Base-by-base conservation (phyloP, 306 rosid genomes). In the Cercis canadensis region DNA sequence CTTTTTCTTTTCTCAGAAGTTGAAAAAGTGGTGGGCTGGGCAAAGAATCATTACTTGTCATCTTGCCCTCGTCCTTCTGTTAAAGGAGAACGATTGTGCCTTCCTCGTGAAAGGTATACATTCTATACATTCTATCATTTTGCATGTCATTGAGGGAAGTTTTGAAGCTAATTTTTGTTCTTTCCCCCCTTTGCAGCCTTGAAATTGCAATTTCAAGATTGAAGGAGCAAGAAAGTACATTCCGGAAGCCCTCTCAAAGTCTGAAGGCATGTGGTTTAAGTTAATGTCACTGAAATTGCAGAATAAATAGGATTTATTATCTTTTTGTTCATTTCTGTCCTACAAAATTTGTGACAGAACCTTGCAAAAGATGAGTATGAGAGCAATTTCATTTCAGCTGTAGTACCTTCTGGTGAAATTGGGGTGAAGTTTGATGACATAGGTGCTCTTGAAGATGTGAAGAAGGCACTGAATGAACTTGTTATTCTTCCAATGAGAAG, bases 401-500 rank as follows among this genome's bases (percentile, higher is more conserved):
- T 94, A 32, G 96, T 94, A 44, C 86, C 99, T 79, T 86, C 99
- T 11, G 91, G 96, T 77, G 99, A 94, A 86, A 89, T 94, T 69
- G 99, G 99, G 69, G 91, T 94, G 65, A 86, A 85, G 90, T 94
- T 94, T 84, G 92, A 89, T 77, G 96, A 94, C 79, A 81, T 94
- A 57, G 99, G 99, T 58, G 99, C 99, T 63, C 91, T 94, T 65
- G 99, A 94, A 84, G 87, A 91, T 52, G 99, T 94, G 71, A 94
- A 94, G 76, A 86, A 73, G 79, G 96, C 97, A 50, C 86, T 94
- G 24, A 82, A 94, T 67, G 99, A 94, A 74, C 91, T 94, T 14
- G 99, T 87, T 60, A 94, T 91, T 86, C 99, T 94, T 76, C 99
- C 99, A 37, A 94, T 94, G 98, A 83, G 85, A 78, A 85, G 98